Base-by-base conservation (phyloP, 208 protist genomes). In the Trypanosoma boissoni region DNA sequence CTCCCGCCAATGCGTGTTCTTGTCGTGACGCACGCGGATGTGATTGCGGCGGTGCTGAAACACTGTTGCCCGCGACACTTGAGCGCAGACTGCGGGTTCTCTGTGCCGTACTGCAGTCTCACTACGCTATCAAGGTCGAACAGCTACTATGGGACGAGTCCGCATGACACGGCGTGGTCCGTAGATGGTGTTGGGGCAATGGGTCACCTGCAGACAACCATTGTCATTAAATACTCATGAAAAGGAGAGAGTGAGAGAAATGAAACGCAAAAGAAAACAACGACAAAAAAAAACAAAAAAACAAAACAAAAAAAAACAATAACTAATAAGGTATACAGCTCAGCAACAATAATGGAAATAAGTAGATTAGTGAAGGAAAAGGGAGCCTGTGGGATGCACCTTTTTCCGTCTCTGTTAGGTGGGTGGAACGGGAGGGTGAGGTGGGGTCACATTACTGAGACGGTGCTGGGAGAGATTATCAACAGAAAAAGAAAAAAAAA, bases 101-200 rank as follows among this genome's bases (percentile, higher is more conserved):
- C 83, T 23, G 83, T 90, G 14, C 79, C 83, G 20, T 89, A 83
- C 65, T 91, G 83, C 64, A 94, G 87, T 51, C 60, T 89, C 18
- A 94, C 81, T 0, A 70, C 58, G 27, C 60, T 94, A 7, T 46
- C 63, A 37, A 78, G 84, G 20, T 39, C 73, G 56, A 94, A 91
- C 64, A 83, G 91, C 67, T 91, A 78, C 58, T 94, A 91, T 42
- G 26, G 31, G 23, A n/a, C 23, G 9, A 4, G 14, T 16, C 44
- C 34, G 28, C 42, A 46, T 37, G 39, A 16, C 12, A 18, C 24
- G 24, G 64, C 76, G 10, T 86, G 80, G 80, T 43, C 44, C 14
- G 80, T 88, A 27, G 74, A 68, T 42, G 57, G 39, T 10, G 76
- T 83, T 10, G 80, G 75, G 23, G 86, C 78, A 36, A 81, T 75